Base-by-base conservation (phyloP, 768 basidiomycete species). In the Tricholoma sp. region DNA sequence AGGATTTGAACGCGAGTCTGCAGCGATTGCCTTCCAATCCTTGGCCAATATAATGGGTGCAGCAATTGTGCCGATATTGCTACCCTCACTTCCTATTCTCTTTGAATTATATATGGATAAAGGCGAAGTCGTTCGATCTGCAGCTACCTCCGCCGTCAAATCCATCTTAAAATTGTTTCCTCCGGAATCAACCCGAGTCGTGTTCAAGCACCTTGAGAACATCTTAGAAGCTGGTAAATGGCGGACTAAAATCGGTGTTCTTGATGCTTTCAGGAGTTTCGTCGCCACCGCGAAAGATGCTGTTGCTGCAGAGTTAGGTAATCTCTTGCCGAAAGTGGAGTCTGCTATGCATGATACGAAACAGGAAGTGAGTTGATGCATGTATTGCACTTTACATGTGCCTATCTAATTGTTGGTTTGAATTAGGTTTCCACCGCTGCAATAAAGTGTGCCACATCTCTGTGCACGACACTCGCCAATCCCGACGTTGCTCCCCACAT, bases 331-430 rank as follows among this genome's bases (percentile, higher is more conserved):
- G 17, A 87, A 84, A 64, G 85, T 98, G 11, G 94, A 95, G 68
- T 75, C 74, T 34, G 86, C 93, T 5, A 94, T 98, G 94, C 92
- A 96, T 65, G 96, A 98, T 72, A 98, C 96, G 57, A 98, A 98
- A 71, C 72, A 82, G 64, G 96, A 98, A 82, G 94, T 93, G 44
- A 63, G 79, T 68, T 34, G 52, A 20, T 15, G 48, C 34, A 32
- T 11, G 44, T 37, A 41, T 7, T 37, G 24, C 4, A 4, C 9
- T 33, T 37, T n/a, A 39, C n/a, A 36, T 56, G 54, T 32, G 33
- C 41, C 7, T 41, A 47, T 12, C 58, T 62, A 29, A 50, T 50
- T 29, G 49, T 51, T 28, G 13, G 36, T 41, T 47, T 57, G 29
- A 44, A 20, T n/a, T 56, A 94, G 93, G 94, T 98, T 32, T 88